Percentiles rank a stretch among this genome's conserved stretches.
phyloP scores from a whole-genome alignment of 176 grass and related monocot species.

The Areca catechu region DNA sequence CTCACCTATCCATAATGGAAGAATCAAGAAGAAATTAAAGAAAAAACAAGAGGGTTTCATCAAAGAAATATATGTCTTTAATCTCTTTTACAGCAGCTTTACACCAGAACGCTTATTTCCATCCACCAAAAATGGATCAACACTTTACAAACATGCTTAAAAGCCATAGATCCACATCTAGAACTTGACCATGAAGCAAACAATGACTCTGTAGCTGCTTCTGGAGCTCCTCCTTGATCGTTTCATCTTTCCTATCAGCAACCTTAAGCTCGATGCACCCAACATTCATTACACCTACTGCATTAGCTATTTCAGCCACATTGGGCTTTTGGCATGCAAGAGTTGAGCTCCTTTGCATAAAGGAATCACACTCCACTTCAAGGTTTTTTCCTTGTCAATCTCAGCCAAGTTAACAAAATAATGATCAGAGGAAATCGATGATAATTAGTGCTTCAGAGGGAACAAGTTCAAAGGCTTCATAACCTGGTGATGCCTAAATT shows the following conservation, averaged over 20 bases:
- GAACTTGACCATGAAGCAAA: conserved; percentile 54
- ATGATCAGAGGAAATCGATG: neutral
- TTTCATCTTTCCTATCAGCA: conserved; percentile 80
- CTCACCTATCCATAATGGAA: too few relatives aligned
- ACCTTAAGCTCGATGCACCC: conserved; percentile 48
- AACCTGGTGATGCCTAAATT: conserved; percentile 54
- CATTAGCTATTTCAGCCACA: conserved; percentile 1
- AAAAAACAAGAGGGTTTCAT: too few relatives aligned
- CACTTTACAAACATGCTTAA: conserved; percentile 52
- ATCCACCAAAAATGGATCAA: conserved; percentile 63
- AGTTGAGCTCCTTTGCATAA: conserved; percentile 18
- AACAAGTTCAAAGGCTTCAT: conserved; percentile 23
- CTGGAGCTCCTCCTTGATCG: conserved; percentile 28
- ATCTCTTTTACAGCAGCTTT: conserved; percentile 65
- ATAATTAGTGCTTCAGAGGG: neutral
- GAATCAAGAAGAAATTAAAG: too few relatives aligned
- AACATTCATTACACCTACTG: conserved; percentile 7
- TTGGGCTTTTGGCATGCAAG: conserved; percentile 12
- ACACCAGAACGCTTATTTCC: conserved; percentile 51
- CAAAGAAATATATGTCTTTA: too few relatives aligned
- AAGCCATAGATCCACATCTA: conserved; percentile 27
- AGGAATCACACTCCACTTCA: conserved; percentile 19
- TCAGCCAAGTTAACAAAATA: conserved; percentile 30
- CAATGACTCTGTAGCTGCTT: conserved; percentile 41
- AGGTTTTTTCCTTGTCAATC: conserved; percentile 32